Base-by-base conservation (phyloP, 2,329 filamentous ascomycete genomes). In the Pseudogymnoascus verrucosus region DNA sequence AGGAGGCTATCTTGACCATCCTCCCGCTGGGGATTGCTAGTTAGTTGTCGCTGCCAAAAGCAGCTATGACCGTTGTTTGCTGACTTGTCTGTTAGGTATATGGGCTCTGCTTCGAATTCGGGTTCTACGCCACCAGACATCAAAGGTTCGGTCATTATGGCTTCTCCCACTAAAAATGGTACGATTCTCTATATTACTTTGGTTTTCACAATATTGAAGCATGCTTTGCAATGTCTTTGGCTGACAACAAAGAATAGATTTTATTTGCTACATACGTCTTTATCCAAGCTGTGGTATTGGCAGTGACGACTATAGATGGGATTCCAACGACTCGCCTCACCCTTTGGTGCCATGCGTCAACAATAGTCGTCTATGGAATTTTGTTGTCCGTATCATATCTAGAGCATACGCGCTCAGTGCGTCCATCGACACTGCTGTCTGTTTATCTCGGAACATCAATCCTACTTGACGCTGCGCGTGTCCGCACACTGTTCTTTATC, bases 371-470 rank as follows among this genome's bases (percentile, higher is more conserved):
- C 8, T 54, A 54, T 11, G 47, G 47, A 31, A 19, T 54, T 31
- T 19, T 54, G 26, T 19, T 54, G 8, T 31, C 68, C 0, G 62
- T 78, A 2, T 77, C 76, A 0, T 76, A 75, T 6, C 51, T 72
- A 2, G 60, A 76, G 67, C 77, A 79, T 65, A 66, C 67, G 11
- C 71, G 70, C 12, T 71, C 76, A 1, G 71, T 71, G 0, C 71
- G 77, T 1, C 79, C 80, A 0, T 82, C 80, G 0, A 69, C 77
- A 0, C 62, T 82, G 2, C 68, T 83, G 11, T 75, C 69, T 14
- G 65, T 69, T 10, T 82, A 78, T 60, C 65, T 82, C 3, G 66
- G 77, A 8, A 39, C 80, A 2, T 78, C 77, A 1, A 66, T 79
- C 0, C 67, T 82, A 1, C 73, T 82, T 23, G 81, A 83, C 39